A percentile compares a stretch with the other conserved stretches of the same genome.
phyloP scores from a whole-genome alignment of 148 eudicot species.

The Rhododendron henanense region DNA sequence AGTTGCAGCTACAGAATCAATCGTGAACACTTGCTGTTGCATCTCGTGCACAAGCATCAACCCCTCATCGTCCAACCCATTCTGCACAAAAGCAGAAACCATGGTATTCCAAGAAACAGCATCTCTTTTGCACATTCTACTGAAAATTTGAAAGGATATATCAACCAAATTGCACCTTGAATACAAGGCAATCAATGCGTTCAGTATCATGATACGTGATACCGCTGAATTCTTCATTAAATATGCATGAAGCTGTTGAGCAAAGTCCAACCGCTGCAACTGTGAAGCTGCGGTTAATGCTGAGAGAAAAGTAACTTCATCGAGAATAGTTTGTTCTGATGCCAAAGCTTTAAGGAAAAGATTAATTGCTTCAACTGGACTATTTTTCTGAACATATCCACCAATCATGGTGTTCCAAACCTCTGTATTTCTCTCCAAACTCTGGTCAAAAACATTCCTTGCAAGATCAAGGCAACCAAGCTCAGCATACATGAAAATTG shows the following conservation, averaged over 20 bases:
- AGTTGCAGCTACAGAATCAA: no score
- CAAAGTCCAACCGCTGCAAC: slow-evolving; percentile 49
- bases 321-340: slow-evolving; percentile 39
- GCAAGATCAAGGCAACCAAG: slow-evolving; percentile 56
- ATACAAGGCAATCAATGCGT: slow-evolving; percentile 75
- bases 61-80: no score
- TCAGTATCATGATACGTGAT: slow-evolving; percentile 39
- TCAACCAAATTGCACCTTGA: slow-evolving; percentile 67
- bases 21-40: no score
- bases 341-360: no score
- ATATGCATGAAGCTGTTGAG: slow-evolving; percentile 70
- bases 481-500: slow-evolving; percentile 73
- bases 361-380: no score
- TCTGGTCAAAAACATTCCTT: slow-evolving; percentile 53
- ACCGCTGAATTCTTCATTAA: slow-evolving; percentile 38
- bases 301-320: slow-evolving; percentile 66
- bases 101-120: slow-evolving; percentile 85
- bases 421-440: slow-evolving; percentile 69
- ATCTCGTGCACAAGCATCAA: no score
- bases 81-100: slow-evolving; percentile 38
- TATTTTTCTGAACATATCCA: no score
- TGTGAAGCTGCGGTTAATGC: slow-evolving; percentile 76
- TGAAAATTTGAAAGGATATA: slow-evolving; percentile 63
- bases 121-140: slow-evolving; percentile 70
- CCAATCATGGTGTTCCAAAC: no score